Evolutionary conservation across 768 basidiomycete genomes (phyloP).

Genomic region (Tricholoma bakamatsutake): DNA sequence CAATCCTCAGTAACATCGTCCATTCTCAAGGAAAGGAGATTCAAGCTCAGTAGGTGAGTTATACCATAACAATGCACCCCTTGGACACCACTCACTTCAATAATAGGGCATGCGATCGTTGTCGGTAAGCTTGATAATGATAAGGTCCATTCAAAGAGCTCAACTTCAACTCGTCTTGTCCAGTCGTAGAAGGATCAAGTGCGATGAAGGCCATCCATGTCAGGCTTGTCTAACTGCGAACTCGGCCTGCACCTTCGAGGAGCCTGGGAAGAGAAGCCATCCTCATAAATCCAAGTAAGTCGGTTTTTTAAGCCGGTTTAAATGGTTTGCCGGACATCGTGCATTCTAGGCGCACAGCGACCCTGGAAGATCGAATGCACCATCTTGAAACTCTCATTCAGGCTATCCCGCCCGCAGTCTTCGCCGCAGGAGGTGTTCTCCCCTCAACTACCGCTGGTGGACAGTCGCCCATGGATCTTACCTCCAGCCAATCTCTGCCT

Average conservation of each 20-base stretch:
- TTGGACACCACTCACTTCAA: conserved; percentile 1
- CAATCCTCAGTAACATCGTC: conserved; percentile 38
- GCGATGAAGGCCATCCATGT: conserved; percentile 86
- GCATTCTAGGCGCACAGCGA: conserved; percentile 60
- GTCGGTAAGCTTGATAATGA: conserved; percentile 55
- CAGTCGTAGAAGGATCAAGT: conserved; percentile 80
- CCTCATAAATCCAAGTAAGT: conserved; percentile 86
- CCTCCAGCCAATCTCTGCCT: conserved; percentile 21
- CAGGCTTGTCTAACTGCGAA: conserved; percentile 82
- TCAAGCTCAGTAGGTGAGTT: conserved; percentile 79
- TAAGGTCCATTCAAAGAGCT: neutral
- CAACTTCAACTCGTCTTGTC: conserved; percentile 1
- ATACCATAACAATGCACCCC: conserved; percentile 1
- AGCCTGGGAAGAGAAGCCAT: conserved; percentile 79
- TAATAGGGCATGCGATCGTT: conserved; percentile 83
- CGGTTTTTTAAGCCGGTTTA: neutral
- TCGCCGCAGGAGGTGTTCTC: conserved; percentile 49
- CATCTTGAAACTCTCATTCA: conserved; percentile 82
- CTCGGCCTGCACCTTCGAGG: conserved; percentile 82
- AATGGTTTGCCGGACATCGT: neutral
- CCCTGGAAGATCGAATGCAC: conserved; percentile 85
- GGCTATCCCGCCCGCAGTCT: conserved; percentile 77
- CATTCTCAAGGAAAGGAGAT: conserved; percentile 72
- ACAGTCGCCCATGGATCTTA: conserved; percentile 23
- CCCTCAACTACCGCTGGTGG: conserved; percentile 25